Base-by-base conservation (phyloP, 345 rosid species). In the Euphorbia peplus region DNA sequence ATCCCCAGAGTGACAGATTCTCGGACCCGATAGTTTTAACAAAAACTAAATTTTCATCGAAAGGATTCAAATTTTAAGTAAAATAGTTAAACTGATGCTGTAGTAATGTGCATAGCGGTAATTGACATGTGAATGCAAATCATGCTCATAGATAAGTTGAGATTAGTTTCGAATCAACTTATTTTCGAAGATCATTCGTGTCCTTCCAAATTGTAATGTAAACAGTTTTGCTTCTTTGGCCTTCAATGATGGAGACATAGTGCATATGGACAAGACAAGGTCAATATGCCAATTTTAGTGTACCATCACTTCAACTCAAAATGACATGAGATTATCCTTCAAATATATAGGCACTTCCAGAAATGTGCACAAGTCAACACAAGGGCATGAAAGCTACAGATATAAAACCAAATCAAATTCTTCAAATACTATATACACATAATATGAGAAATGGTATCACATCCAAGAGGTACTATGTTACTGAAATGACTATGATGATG, bases 401-500 rank as follows among this genome's bases (percentile, higher is more conserved):
- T 16, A 0, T 13, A n/a, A 46, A 3, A 57, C 44, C 66, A 63
- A 63, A 14, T 51, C n/a, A n/a, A 35, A 14, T 51, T 24, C 41
- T 44, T 63, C 35, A 39, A 44, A 24, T 6, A 24, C 66, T 63
- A 62, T 66, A 3, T 28, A 21, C 50, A 70, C 61, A 52, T 16
- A 35, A 24, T 55, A 68, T 24, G 73, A 58, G 16, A 76, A 66
- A 47, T 26, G 41, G 58, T n/a, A 64, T 47, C 61, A 21, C 18
- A 0, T 26, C 61, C 46, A 30, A 39, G 24, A 21, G 15, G 25
- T 21, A 63, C 37, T 8, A 39, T 39, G 0, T 4, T 39, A 2
- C 2, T n/a, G 5, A 55, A 35, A 26, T 29, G 53, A 22, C 67
- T 75, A 83, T 15, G 84, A 76, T 8, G 87, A 76, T 24, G 89